phyloP scores from a whole-genome alignment of 2,329 filamentous ascomycete species.

The Talaromyces sp. region DNA sequence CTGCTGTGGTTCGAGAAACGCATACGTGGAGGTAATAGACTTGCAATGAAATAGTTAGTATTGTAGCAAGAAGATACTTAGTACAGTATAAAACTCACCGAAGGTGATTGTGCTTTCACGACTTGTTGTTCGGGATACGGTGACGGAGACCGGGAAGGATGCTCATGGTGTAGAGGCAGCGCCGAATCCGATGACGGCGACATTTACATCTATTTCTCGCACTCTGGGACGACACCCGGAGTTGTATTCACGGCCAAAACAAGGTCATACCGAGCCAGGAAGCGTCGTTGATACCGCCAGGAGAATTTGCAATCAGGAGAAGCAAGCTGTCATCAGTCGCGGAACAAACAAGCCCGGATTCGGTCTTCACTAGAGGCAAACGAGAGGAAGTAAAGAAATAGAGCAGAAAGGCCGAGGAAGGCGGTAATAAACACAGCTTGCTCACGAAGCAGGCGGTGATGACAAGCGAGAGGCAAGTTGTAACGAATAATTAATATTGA shows the following conservation, averaged over 20 bases:
- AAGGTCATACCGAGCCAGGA: slow-evolving; percentile 8
- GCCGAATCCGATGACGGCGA: slow-evolving; percentile 55
- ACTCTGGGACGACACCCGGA: slow-evolving; percentile 17
- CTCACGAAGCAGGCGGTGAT: not conserved
- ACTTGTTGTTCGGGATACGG: slow-evolving; percentile 20
- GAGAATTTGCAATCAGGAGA: not conserved
- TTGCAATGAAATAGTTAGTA: slow-evolving; percentile 15
- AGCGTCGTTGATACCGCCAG: not conserved
- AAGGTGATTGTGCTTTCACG: slow-evolving; percentile 23
- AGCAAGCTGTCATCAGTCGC: slow-evolving; percentile 3
- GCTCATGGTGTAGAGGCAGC: slow-evolving; percentile 52
- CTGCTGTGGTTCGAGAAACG: slow-evolving; percentile 68
- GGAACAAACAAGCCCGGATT: not conserved
- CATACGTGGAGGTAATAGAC: slow-evolving; percentile 46
- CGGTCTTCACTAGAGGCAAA: not conserved
- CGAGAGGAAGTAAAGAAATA: not conserved
- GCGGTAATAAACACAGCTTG: not conserved
- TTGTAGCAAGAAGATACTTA: not conserved
- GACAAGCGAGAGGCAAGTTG: not conserved
- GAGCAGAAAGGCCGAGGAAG: not conserved
- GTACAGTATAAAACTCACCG: slow-evolving; percentile 22
- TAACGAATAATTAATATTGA: not conserved
- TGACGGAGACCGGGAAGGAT: slow-evolving; percentile 24
- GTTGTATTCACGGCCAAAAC: slow-evolving; percentile 6
- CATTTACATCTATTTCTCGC: slow-evolving; percentile 56